Evolutionary conservation across 1,139 yeast species (phyloP).

Genomic region (Scheffersomyces segobiensis): DNA sequence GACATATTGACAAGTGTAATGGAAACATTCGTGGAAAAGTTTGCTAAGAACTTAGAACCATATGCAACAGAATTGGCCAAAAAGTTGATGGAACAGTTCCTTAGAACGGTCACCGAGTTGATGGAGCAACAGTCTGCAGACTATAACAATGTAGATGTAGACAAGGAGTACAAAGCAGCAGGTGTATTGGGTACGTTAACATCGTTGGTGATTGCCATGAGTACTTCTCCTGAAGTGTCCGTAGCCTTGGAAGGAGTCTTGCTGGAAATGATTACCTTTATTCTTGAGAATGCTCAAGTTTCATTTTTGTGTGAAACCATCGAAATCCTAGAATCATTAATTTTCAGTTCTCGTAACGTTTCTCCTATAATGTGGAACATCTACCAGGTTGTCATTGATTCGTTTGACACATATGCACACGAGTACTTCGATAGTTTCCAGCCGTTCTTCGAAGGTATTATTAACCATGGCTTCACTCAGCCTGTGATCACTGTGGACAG

Average conservation of each 20-base stretch:
- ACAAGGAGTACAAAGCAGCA: constrained; percentile 54
- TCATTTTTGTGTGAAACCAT: constrained; percentile 48
- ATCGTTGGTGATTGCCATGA: constrained; percentile 55
- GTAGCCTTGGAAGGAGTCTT: constrained; percentile 39
- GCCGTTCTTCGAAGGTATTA: constrained; percentile 51
- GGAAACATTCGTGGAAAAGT: constrained; percentile 57
- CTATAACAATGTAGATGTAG: constrained; percentile 30
- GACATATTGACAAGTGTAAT: constrained; percentile 56
- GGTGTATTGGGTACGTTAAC: constrained; percentile 53
- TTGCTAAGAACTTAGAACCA: constrained; percentile 55
- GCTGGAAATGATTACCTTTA: constrained; percentile 42
- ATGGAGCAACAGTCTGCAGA: constrained; percentile 30
- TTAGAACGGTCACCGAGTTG: constrained; percentile 45
- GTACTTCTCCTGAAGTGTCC: constrained; percentile 48
- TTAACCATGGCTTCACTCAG: constrained; percentile 46
- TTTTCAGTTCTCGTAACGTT: constrained; percentile 41
- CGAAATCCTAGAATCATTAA: constrained; percentile 51
- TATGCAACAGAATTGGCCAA: constrained; percentile 52
- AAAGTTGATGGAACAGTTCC: constrained; percentile 50
- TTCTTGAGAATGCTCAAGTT: constrained; percentile 50
- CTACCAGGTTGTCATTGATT: constrained; percentile 41
- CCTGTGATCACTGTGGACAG: constrained; percentile 34
- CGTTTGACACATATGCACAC: constrained; percentile 54
- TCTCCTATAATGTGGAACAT: constrained; percentile 51
- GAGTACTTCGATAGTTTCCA: constrained; percentile 53